Conservation (phyloP, 108 stramenopile species). For the Cyclotella atomus region DNA sequence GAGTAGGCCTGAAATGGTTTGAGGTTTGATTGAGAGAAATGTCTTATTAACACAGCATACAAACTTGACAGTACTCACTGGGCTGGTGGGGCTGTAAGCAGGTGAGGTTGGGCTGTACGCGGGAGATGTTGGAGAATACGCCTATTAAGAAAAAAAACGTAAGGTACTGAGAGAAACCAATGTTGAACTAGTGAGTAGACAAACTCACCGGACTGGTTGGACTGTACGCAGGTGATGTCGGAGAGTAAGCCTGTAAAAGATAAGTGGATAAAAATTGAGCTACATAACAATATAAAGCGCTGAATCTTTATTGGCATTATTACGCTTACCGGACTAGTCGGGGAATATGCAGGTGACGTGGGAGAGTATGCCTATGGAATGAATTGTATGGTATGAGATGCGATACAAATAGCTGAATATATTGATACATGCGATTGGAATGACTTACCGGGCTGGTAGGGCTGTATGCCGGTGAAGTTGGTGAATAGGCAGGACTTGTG, state of each 20-base stretch:
- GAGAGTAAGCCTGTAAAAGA: constrained; percentile 24
- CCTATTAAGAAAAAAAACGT: background rate
- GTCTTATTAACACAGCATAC: background rate
- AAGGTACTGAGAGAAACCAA: background rate
- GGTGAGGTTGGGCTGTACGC: constrained; percentile 83
- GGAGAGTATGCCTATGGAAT: constrained; percentile 63
- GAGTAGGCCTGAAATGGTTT: constrained; percentile 62
- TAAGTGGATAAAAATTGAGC: constrained; percentile 8
- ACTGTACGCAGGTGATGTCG: constrained; percentile 52
- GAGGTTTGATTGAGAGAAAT: constrained; percentile 48
- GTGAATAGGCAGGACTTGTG: constrained; percentile 84
- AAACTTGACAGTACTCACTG: constrained; percentile 57
- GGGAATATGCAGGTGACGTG: constrained; percentile 56
- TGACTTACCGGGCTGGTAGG: constrained; percentile 75
- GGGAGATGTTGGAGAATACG: constrained; percentile 49
- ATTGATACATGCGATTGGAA: constrained; percentile 15
- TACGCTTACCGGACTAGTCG: constrained; percentile 61
- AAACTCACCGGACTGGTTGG: constrained; percentile 68
- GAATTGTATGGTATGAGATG: constrained; percentile 41
- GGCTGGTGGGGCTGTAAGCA: constrained; percentile 85
- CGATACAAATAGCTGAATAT: constrained; percentile 8
- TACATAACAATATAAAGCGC: background rate
- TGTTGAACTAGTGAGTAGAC: too few species aligned
- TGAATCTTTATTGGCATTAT: background rate
- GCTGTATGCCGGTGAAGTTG: constrained; percentile 63